These are phyloP conservation scores for Nicotiana obtusifolia DNA, from an alignment of 257 asterid species.

Conservation along the genomic window DNA sequence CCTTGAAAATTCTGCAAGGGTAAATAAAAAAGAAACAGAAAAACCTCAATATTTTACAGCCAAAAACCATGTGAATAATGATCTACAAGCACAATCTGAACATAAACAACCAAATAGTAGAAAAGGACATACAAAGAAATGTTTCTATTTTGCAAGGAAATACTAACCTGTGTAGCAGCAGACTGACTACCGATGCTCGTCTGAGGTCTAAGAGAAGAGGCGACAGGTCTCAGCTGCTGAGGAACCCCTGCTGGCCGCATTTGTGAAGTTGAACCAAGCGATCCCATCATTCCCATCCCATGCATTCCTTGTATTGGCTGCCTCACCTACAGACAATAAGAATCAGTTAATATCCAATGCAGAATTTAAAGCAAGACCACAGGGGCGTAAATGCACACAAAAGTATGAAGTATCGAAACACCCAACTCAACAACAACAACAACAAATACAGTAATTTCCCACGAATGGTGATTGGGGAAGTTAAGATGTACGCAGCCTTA, in stretches of 20 bases:
- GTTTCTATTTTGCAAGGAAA: neutral
- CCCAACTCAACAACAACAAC: neutral
- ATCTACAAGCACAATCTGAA: neutral
- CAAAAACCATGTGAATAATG: neutral
- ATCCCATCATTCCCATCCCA: constrained; percentile 64
- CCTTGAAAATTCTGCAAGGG: constrained; percentile 61
- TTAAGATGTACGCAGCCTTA: no score
- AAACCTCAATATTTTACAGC: constrained; percentile 5
- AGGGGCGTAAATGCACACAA: neutral
- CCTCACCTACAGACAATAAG: constrained; percentile 43
- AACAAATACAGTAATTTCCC: no score
- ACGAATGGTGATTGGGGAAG: no score
- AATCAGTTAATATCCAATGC: neutral
- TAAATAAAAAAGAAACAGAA: constrained; percentile 5
- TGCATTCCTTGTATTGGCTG: constrained; percentile 48
- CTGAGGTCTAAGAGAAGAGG: constrained; percentile 57
- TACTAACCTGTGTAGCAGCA: constrained; percentile 55
- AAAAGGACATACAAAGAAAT: constrained; percentile 2
- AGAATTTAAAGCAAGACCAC: neutral
- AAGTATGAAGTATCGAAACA: neutral
- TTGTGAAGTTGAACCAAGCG: constrained; percentile 56
- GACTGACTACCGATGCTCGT: constrained; percentile 45
- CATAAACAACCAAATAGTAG: neutral
- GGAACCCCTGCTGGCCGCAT: constrained; percentile 53
- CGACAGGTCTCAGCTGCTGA: constrained; percentile 59